These are phyloP conservation scores for Silene uniflora DNA, from an alignment of 148 eudicot genomes.

Conservation along the genomic window DNA sequence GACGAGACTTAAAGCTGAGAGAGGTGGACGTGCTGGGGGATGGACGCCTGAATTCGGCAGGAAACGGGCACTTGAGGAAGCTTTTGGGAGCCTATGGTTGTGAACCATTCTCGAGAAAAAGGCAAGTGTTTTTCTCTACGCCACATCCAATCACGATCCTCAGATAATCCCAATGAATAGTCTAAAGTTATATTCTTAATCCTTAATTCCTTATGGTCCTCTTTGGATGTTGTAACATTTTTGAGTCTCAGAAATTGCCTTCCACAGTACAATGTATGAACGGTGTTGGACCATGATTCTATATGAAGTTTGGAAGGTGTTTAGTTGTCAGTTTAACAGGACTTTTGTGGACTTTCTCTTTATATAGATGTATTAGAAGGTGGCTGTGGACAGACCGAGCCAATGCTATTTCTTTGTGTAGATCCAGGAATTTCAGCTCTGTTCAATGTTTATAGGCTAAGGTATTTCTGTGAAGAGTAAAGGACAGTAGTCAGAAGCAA, in stretches of 20 bases:
- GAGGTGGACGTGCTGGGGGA: slow-evolving; percentile 76
- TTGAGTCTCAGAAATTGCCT: neutral
- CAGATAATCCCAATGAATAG: neutral
- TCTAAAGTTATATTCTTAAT: neutral
- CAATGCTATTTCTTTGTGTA: no score
- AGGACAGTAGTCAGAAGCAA: no score
- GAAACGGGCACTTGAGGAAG: slow-evolving; percentile 92
- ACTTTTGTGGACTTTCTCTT: no score
- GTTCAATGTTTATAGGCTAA: no score
- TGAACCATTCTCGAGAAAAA: slow-evolving; percentile 17
- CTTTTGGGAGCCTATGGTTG: slow-evolving; percentile 81
- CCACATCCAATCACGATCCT: neutral
- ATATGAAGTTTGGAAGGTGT: neutral
- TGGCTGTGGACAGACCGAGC: neutral
- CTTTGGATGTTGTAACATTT: slow-evolving; percentile 4
- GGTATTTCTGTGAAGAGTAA: no score
- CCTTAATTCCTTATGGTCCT: neutral
- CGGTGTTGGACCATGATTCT: neutral
- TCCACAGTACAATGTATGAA: neutral
- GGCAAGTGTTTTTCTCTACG: neutral
- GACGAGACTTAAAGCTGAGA: slow-evolving; percentile 61
- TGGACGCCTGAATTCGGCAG: slow-evolving; percentile 67
- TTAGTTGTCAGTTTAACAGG: neutral
- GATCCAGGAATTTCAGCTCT: no score
- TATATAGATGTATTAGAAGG: no score